Evolutionary conservation across 1,139 yeast genomes (phyloP).

Genomic region (Yamadazyma songkhlaensis): DNA sequence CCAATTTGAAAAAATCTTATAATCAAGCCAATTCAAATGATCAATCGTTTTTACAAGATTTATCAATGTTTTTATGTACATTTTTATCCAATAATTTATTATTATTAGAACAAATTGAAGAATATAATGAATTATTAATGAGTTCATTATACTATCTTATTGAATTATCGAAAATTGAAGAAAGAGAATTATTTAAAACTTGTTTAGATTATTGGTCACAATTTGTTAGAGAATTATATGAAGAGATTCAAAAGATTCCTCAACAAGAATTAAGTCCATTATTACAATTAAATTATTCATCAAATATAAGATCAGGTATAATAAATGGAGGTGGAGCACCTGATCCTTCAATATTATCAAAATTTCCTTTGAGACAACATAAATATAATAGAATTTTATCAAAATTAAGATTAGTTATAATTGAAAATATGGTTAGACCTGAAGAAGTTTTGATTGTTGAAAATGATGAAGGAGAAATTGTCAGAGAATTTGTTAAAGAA

Average conservation of each 20-base stretch:
- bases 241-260: constrained; percentile 83
- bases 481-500: constrained; percentile 94
- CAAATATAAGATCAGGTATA: constrained; percentile 35
- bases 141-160: constrained; percentile 79
- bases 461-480: constrained; percentile 98
- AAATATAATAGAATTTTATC: constrained; percentile 73
- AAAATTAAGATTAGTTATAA: constrained; percentile 81
- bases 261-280: constrained; percentile 68
- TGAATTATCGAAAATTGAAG: constrained; percentile 86
- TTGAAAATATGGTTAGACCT: constrained; percentile 97
- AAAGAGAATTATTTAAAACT: constrained; percentile 92
- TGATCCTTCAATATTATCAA: constrained; percentile 73
- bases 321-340: constrained; percentile 67
- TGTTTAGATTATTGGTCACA: constrained; percentile 93
- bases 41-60: constrained; percentile 92
- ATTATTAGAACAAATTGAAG: constrained; percentile 65
- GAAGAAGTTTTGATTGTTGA: constrained; percentile 96
- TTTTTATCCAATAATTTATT: constrained; percentile 75
- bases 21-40: constrained; percentile 75
- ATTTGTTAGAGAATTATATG: constrained; percentile 75
- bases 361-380: constrained; percentile 83
- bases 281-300: constrained; percentile 64
- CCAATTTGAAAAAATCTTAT: constrained; percentile 74
- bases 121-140: constrained; percentile 57
- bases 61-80: constrained; percentile 89